Conservation (phyloP, 306 rosid species). For the Quercus cerris region DNA sequence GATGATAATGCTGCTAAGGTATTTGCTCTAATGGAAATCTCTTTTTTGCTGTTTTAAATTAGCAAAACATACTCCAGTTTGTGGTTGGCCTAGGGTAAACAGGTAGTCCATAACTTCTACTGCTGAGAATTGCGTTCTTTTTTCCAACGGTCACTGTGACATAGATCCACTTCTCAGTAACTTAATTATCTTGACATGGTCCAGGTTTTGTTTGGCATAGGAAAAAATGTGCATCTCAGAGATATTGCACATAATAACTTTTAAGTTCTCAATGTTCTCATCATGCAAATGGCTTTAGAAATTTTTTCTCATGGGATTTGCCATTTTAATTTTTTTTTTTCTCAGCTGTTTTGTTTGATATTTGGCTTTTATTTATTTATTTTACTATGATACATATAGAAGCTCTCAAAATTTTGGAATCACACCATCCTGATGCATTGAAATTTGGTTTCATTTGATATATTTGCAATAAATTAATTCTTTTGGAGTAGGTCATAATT, state of each 20-base stretch:
- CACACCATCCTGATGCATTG: background rate
- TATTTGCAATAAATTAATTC: background rate
- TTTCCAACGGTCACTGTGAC: background rate
- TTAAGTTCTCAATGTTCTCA: too few relatives aligned
- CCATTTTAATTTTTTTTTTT: background rate
- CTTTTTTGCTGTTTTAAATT: slow-evolving; percentile 1
- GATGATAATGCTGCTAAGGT: slow-evolving; percentile 50
- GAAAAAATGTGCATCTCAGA: too few relatives aligned
- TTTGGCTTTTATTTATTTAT: background rate
- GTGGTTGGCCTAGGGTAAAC: background rate
- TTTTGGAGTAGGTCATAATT: slow-evolving; percentile 12
- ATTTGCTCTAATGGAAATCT: slow-evolving; percentile 17
- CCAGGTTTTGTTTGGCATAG: too few relatives aligned
- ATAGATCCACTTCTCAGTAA: background rate
- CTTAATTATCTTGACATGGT: too few relatives aligned
- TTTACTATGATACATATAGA: background rate
- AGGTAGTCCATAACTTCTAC: background rate
- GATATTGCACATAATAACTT: background rate
- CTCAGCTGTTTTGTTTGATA: background rate
- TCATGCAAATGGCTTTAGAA: background rate
- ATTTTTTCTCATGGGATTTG: background rate
- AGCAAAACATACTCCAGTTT: slow-evolving; percentile 2
- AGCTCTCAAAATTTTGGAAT: background rate
- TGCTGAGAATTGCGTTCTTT: slow-evolving; percentile 2
- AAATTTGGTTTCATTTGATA: background rate